Base-by-base conservation (phyloP, 129 eudicot genomes). In the Centaurea solstitialis region DNA sequence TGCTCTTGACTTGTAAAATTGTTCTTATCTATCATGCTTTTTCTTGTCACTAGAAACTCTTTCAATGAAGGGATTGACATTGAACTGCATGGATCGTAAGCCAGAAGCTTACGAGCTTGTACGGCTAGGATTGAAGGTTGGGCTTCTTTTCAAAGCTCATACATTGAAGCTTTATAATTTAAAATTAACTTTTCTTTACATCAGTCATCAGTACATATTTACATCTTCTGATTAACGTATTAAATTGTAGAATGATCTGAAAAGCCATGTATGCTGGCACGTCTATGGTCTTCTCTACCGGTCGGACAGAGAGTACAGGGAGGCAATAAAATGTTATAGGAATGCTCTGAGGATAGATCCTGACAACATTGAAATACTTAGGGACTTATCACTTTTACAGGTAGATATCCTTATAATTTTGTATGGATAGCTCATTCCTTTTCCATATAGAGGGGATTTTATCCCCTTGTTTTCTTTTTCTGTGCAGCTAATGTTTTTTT, bases 211-310 rank as follows among this genome's bases (percentile, higher is more conserved):
- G 20, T 47, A 41, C 13, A 24, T 38, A 38, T 7, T 71, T 6
- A 61, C 78, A 68, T 50, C 21, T 11, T 72, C 6, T 33, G 22
- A 17, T 70, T 30, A 47, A 76, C 64, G 59, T 78, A 9, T 33
- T 68, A 65, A 53, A 76, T 11, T 87, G 90, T 92, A 96, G 99
- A 96, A 96, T 90, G 99, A 96, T 86, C 87, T 96, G 39, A 96
- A 96, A 85, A 96, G 99, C 87, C 99, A 96, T 85, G 98, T 96
- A 39, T 96, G 99, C 81, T 96, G 99, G 99, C 99, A 96, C 80
- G 99, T 96, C 18, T 96, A 93, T 85, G 99, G 99, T 72, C 99
- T 96, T 76, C 91, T 96, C 20, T 96, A 96, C 66, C 97, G 99
- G 33, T 93, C 99, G 0, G 99, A 96, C 80, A 93, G 99, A 85